A percentile compares a stretch with the other conserved stretches of the same genome.
Conservation (phyloP, 257 asterid genomes). For the Lycium ferocissimum region DNA sequence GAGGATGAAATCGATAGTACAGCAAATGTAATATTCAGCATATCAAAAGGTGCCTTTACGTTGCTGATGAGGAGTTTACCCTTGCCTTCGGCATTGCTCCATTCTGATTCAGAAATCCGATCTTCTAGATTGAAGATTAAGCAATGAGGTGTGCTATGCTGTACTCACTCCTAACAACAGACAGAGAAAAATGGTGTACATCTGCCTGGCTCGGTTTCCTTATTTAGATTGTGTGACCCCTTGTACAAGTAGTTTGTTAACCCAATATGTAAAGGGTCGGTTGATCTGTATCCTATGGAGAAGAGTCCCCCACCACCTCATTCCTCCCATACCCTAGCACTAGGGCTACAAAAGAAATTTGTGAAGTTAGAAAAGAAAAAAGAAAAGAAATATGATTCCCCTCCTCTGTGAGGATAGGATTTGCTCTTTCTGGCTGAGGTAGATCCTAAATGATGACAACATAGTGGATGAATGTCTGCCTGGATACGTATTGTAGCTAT, state of each 20-base stretch:
- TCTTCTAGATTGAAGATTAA: neutral
- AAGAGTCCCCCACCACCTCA: neutral
- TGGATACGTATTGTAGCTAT: slow-evolving; percentile 1
- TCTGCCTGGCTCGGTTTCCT: slow-evolving; percentile 22
- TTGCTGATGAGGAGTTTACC: slow-evolving; percentile 36
- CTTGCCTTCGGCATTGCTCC: slow-evolving; percentile 27
- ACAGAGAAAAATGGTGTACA: neutral
- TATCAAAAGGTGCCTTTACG: slow-evolving; percentile 17
- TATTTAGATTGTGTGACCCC: neutral
- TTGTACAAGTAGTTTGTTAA: slow-evolving; percentile 25
- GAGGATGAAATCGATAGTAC: slow-evolving; percentile 72
- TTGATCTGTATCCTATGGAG: slow-evolving; percentile 3
- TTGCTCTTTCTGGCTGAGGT: neutral
- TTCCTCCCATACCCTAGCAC: neutral
- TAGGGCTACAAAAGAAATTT: neutral
- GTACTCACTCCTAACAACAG: slow-evolving; percentile 6
- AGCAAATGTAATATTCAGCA: slow-evolving; percentile 29
- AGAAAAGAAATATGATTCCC: neutral
- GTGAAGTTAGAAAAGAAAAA: neutral
- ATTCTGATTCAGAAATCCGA: slow-evolving; percentile 18
- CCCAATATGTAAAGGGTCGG: slow-evolving; percentile 2
- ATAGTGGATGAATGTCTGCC: neutral
- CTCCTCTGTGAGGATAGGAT: neutral
- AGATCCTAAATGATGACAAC: neutral
- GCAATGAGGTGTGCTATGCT: slow-evolving; percentile 22